Evolutionary conservation across 2,329 filamentous ascomycete genomes (phyloP), one percentile per base, ranked within the genome.

Genomic region (Xylaria digitata): DNA sequence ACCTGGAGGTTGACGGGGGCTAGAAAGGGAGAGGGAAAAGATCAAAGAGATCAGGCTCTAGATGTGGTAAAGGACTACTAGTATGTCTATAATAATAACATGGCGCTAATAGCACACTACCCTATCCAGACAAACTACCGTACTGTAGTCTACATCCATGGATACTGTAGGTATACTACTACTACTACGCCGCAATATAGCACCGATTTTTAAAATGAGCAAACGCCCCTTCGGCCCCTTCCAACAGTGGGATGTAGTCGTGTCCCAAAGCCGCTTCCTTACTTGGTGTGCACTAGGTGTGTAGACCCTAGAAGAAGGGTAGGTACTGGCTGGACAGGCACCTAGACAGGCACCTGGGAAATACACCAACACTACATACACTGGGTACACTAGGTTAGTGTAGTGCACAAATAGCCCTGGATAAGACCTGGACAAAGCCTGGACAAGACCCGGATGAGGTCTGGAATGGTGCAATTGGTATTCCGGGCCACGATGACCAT

Each of bases 151-250:
- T n/a, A n/a, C n/a, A n/a, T n/a, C n/a, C n/a, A n/a, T n/a, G n/a
- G n/a, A n/a, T n/a, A n/a, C n/a, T n/a, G n/a, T n/a, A 26, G 26
- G 26, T 26, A 26, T 26, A 26, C 26, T 5, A 26, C 26, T 37
- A 37, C 34, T 17, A 23, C 50, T 21, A 19, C 40, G 23, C 40
- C 43, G 46, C 49, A 70, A 68, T 68, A 67, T 71, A 71, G 67
- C 69, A 65, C 70, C 63, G 71, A 72, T 71, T 72, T 74, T 74
- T 76, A 75, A 76, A 76, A 75, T 74, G 73, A 76, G 72, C 73
- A 60, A 63, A 21, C 49, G 37, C 58, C 61, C 56, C 56, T 63
- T 61, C 58, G 54, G 60, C 60, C 64, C 60, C 60, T 60, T 63
- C 42, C 50, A 37, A 54, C 56, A 69, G 64, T 67, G 64, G 67